Evolutionary conservation across 305 asterid genomes (phyloP), one percentile per base, ranked within the genome.

Genomic region (Lippia alba): DNA sequence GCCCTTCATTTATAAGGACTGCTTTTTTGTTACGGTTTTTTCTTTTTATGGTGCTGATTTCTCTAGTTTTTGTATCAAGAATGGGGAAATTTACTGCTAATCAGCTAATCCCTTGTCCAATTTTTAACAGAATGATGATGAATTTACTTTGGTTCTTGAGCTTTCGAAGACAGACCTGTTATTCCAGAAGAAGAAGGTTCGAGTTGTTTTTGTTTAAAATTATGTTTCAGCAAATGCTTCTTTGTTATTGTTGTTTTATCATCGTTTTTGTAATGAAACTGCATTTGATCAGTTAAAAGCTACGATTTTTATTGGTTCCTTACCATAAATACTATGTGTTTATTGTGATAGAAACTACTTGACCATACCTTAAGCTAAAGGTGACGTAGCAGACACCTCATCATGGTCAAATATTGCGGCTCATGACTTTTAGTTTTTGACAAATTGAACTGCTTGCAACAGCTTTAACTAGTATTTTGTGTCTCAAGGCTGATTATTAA

Each of bases 121-220:
- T 70, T 70, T 71, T 53, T 78, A 67, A 81, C 80, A 86, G 78
- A 71, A 59, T 56, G 80, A 68, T 39, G 88, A 74, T 36, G 87
- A 73, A 64, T 67, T 87, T 68, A 67, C 41, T 54, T 51, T 93
- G 84, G 83, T 64, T 80, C 80, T 87, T 56, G 89, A 81, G 86
- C 80, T 93, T 69, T 60, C 87, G 8, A 82, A 87, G 75, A 74
- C 73, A 59, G 98, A 87, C 64, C 85, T 80, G 74, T 82, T 87
- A 11, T 82, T 82, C 60, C 81, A 71, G 56, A 89, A 78, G 73
- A 90, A 87, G 83, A 87, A 82, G 98, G 97, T 91, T 12, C 55
- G 61, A 40, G 9, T 16, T n/a, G 50, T 57, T 68, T 68, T 36
- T 34, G 30, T 63, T 19, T 12, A 12, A 68, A 75, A 53, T 65